Conservation (phyloP, 164 flowering plant species). For the Houttuynia cordata region DNA sequence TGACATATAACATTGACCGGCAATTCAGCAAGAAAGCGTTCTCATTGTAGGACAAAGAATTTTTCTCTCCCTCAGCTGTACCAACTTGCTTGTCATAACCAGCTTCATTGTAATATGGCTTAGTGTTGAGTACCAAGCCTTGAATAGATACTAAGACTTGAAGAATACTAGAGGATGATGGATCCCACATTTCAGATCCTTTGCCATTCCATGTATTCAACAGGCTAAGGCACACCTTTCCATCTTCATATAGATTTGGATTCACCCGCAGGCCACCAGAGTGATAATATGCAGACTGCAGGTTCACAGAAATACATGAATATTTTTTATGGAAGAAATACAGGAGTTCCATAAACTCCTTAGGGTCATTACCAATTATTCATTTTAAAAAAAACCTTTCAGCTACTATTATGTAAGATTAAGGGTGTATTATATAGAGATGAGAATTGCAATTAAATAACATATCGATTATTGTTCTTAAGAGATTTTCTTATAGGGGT, state of each 20-base stretch:
- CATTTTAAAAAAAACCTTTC: too few species aligned
- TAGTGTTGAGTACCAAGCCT: constrained; percentile 86
- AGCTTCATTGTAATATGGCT: constrained; percentile 97
- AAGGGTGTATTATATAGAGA: too few species aligned
- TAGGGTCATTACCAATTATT: not conserved
- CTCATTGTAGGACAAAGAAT: constrained; percentile 92
- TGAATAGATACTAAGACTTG: constrained; percentile 98
- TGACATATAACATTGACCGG: constrained; percentile 84
- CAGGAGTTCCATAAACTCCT: not conserved
- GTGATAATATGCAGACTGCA: constrained; percentile 96
- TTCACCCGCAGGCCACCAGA: constrained; percentile 99
- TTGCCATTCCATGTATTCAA: constrained; percentile 97
- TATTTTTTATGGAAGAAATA: too few species aligned
- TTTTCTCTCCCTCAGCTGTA: constrained; percentile 98
- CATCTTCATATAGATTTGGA: constrained; percentile 96
- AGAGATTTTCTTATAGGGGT: too few species aligned
- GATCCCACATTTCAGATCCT: constrained; percentile 99
- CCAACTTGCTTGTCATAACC: constrained; percentile 98
- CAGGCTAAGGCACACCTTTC: constrained; percentile 97
- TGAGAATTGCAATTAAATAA: too few species aligned
- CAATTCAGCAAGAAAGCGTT: constrained; percentile 89
- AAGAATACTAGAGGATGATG: constrained; percentile 89
- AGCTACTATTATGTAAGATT: too few species aligned
- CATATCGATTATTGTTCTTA: too few species aligned
- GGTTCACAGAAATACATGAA: constrained; percentile 1